phyloP scores from a whole-genome alignment of 345 rosid species.

The Arabidopsis arenosa region DNA sequence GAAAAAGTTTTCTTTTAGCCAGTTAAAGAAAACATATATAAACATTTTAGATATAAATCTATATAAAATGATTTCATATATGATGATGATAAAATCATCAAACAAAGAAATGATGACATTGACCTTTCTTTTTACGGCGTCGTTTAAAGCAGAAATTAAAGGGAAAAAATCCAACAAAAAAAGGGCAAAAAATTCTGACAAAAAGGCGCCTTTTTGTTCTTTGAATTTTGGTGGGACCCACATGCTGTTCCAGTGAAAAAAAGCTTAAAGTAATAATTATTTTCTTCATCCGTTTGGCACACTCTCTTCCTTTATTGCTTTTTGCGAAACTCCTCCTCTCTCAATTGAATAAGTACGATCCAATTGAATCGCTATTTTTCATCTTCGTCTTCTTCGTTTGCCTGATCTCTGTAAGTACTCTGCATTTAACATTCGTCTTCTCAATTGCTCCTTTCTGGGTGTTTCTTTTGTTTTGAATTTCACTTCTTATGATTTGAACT shows the following conservation, averaged over 20 bases:
- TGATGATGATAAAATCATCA: not conserved
- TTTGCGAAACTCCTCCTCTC: conserved; percentile 21
- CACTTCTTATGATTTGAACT: not conserved
- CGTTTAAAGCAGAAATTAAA: not conserved
- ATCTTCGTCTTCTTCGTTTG: not conserved
- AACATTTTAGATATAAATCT: not conserved
- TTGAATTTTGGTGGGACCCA: conserved; percentile 28
- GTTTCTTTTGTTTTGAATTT: not conserved
- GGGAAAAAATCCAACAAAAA: not conserved
- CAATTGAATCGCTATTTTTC: not conserved
- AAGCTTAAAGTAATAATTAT: conserved; percentile 18
- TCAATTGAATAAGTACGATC: not conserved
- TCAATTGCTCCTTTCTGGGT: not conserved
- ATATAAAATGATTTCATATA: not conserved
- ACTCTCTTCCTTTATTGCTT: not conserved
- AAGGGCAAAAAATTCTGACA: not conserved
- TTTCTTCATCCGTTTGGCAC: conserved; percentile 31
- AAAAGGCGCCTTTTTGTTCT: conserved; percentile 35
- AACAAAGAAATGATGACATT: not conserved
- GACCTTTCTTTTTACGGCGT: not conserved
- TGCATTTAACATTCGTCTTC: not conserved
- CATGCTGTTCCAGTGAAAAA: conserved; percentile 3
- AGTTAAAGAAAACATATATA: not conserved
- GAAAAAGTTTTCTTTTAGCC: not conserved
- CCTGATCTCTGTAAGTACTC: conserved; percentile 29